A percentile compares a stretch with the other conserved stretches of the same genome.
Conservation (phyloP, 1,139 yeast genomes). For the Lodderomyces margitis region DNA sequence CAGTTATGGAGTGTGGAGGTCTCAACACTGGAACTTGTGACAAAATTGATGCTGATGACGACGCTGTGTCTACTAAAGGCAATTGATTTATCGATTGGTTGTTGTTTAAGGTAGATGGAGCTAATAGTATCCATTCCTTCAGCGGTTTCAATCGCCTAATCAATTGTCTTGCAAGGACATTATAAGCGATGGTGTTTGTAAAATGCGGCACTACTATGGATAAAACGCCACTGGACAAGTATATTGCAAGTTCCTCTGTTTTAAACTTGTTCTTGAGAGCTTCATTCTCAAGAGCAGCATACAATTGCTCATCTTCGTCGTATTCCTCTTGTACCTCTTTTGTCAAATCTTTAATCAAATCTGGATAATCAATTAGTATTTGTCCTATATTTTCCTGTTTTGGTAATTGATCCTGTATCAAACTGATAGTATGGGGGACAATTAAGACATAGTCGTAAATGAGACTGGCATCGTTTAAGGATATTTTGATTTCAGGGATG, state of each 20-base stretch:
- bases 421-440: slow-evolving; percentile 28
- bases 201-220: slow-evolving; percentile 34
- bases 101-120: slow-evolving; percentile 37
- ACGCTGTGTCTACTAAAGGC: slow-evolving; percentile 18
- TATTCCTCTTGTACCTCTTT: slow-evolving; percentile 33
- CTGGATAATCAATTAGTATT: slow-evolving; percentile 24
- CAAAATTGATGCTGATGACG: slow-evolving; percentile 12
- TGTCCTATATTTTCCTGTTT: slow-evolving; percentile 20
- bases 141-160: slow-evolving; percentile 14
- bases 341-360: slow-evolving; percentile 12
- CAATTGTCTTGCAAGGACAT: slow-evolving; percentile 27
- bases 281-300: slow-evolving; percentile 30
- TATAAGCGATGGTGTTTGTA: slow-evolving; percentile 29
- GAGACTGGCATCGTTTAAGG: slow-evolving; percentile 3
- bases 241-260: slow-evolving; percentile 25
- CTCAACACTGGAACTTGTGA: slow-evolving; percentile 31
- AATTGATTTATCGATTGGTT: slow-evolving; percentile 29
- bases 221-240: slow-evolving; percentile 11
- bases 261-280: slow-evolving; percentile 24
- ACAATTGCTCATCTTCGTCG: slow-evolving; percentile 58
- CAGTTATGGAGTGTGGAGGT: slow-evolving; percentile 59
- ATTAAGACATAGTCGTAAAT: slow-evolving; percentile 21
- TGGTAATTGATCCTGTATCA: slow-evolving; percentile 23
- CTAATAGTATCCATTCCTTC: slow-evolving; percentile 28
- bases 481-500: slow-evolving; percentile 16